Base-by-base conservation (phyloP, 106 monocot genomes). In the Dioscorea dumetorum region DNA sequence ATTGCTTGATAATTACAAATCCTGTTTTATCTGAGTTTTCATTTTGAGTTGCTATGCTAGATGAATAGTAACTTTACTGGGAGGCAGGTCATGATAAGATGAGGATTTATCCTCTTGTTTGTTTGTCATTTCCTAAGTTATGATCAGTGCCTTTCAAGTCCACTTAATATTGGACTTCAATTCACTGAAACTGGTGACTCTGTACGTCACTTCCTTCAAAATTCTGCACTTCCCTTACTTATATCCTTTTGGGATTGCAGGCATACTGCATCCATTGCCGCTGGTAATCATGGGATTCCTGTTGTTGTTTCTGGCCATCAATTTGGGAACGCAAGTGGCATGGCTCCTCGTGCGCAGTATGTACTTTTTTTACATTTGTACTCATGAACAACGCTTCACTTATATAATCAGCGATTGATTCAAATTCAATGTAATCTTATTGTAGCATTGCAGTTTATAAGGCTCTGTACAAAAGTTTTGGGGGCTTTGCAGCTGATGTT, bases 321-420 rank as follows among this genome's bases (percentile, higher is more conserved):
- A 19, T 99, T 87, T 75, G 97, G 97, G 32, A 90, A 90, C 82
- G 91, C 97, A 65, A 99, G 97, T 79, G 97, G 97, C 76, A 99
- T 99, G 97, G 97, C 97, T 50, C 97, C 97, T 87, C 91, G 75
- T 80, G 97, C 97, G 64, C 97, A 89, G 97, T 97, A 90, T 82
- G n/a, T 71, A 15, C 20, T 69, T 22, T 57, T 33, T 50, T 68
- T 66, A 64, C 13, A 61, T 71, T 61, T 64, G 33, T 20, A 52
- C 22, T 9, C 32, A 62, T 11, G 32, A 22, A 49, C 12, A n/a
- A 28, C 18, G 18, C 7, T 23, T 32, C 24, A 22, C 54, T 33
- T 50, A 62, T 33, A 33, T 57, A 21, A 21, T 50, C n/a, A 53
- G 8, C 12, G 20, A 70, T 60, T 70, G 35, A 62, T 62, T 5